A percentile compares a stretch with the other conserved stretches of the same genome.
Evolutionary conservation across 2,329 filamentous ascomycete species (phyloP).

Genomic region (Cytospora piceae): DNA sequence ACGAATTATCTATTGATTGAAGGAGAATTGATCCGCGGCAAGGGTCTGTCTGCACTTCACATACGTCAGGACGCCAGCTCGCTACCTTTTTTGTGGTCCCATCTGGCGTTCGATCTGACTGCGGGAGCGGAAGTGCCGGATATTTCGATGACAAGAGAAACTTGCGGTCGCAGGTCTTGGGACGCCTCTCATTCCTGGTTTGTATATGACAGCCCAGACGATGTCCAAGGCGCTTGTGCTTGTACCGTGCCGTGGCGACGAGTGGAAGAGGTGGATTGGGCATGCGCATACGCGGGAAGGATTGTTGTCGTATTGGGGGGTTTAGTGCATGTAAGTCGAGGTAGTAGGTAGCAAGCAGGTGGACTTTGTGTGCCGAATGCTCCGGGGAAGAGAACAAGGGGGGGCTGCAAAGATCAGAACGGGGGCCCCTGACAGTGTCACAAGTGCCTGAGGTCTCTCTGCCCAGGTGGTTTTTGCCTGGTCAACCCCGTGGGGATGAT

Average conservation of each 20-base stretch:
- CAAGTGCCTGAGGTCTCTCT: slow-evolving; percentile 5
- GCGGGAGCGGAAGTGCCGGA: slow-evolving; percentile 16
- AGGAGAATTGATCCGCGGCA: slow-evolving; percentile 27
- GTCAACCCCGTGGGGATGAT: slow-evolving; percentile 16
- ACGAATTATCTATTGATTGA: slow-evolving; percentile 24
- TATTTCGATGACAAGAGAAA: slow-evolving; percentile 1
- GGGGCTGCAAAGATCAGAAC: slow-evolving; percentile 19
- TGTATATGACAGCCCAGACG: neutral
- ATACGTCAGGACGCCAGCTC: slow-evolving; percentile 30
- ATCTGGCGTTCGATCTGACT: slow-evolving; percentile 24
- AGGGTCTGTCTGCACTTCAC: slow-evolving; percentile 24
- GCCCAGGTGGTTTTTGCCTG: slow-evolving; percentile 3
- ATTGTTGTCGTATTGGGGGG: slow-evolving; percentile 3
- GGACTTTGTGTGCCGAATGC: slow-evolving; percentile 13
- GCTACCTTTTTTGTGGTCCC: slow-evolving; percentile 28
- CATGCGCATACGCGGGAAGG: slow-evolving; percentile 17
- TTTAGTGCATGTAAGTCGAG: neutral
- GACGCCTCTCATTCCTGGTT: neutral
- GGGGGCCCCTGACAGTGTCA: slow-evolving; percentile 8
- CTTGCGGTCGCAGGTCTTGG: slow-evolving; percentile 16
- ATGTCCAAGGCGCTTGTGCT: slow-evolving; percentile 5
- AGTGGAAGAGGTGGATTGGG: slow-evolving; percentile 5
- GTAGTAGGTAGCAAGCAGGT: slow-evolving; percentile 18
- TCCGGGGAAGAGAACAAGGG: neutral
- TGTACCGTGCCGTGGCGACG: slow-evolving; percentile 20